A percentile compares a stretch with the other conserved stretches of the same genome.
phyloP scores from a whole-genome alignment of 331 rosid species.

The Saraca asoca region DNA sequence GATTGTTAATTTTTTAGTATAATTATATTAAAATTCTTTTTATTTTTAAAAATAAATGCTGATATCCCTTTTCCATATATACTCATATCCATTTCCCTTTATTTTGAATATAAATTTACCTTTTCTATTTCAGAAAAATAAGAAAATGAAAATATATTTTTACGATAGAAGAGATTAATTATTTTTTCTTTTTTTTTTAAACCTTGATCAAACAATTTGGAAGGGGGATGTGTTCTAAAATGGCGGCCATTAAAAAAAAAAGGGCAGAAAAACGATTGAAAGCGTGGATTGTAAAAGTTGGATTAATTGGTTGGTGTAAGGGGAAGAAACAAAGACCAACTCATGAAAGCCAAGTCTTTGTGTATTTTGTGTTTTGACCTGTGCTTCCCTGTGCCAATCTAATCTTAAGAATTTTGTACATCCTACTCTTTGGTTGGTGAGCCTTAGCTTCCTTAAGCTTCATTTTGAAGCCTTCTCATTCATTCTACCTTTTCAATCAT shows the following conservation, averaged over 20 bases:
- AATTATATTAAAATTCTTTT: no score
- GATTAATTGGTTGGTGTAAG: constrained; percentile 43
- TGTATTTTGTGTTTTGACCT: constrained; percentile 39
- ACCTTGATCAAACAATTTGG: no score
- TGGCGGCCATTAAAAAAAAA: constrained; percentile 9
- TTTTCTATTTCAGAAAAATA: no score
- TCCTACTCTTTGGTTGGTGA: constrained; percentile 33
- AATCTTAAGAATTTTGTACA: constrained; percentile 31
- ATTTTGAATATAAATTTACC: no score
- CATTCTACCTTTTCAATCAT: not conserved
- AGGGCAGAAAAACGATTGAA: not conserved
- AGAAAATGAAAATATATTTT: no score
- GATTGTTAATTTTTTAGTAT: no score
- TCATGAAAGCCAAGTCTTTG: constrained; percentile 16
- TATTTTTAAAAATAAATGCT: no score
- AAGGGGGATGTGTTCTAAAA: constrained; percentile 7
- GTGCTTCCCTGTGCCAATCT: constrained; percentile 36
- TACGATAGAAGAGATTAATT: no score
- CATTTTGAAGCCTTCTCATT: not conserved
- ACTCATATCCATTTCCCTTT: no score
- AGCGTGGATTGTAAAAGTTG: constrained; percentile 24
- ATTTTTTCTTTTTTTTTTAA: no score
- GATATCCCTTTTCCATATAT: no score
- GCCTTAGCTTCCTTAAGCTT: constrained; percentile 16
- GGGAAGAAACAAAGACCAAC: constrained; percentile 36